A percentile compares a stretch with the other conserved stretches of the same genome.
Conservation (phyloP, 2,329 filamentous ascomycete species). For the Trichoderma atrobrunneum region DNA sequence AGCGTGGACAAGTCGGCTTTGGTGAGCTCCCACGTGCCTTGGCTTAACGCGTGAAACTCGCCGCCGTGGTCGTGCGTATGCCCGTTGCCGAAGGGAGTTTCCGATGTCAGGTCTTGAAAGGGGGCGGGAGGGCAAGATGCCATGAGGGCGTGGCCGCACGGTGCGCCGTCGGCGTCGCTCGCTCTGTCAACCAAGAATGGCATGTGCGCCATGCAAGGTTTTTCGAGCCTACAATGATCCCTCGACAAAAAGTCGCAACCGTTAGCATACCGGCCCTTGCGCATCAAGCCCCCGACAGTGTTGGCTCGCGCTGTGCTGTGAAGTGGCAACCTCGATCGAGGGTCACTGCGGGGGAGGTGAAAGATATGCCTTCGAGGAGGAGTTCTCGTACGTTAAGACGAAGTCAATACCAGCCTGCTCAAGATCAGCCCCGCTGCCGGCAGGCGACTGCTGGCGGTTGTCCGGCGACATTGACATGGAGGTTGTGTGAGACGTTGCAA, state of each 20-base stretch:
- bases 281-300: slow-evolving; percentile 19
- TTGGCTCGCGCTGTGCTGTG: slow-evolving; percentile 17
- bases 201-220: slow-evolving; percentile 88
- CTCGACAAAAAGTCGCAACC: slow-evolving; percentile 37
- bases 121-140: slow-evolving; percentile 78
- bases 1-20: slow-evolving; percentile 76
- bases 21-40: slow-evolving; percentile 76
- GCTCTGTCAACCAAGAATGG: slow-evolving; percentile 69
- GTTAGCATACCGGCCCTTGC: slow-evolving; percentile 41
- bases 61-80: slow-evolving; percentile 36
- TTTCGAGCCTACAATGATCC: slow-evolving; percentile 69
- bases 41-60: slow-evolving; percentile 40
- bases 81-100: slow-evolving; percentile 52
- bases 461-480: slow-evolving; percentile 39
- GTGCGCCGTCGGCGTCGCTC: slow-evolving; percentile 59
- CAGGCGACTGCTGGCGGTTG: slow-evolving; percentile 27
- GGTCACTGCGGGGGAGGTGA: slow-evolving; percentile 58
- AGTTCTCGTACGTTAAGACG: slow-evolving; percentile 77
- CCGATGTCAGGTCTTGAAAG: slow-evolving; percentile 47
- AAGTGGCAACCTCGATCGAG: slow-evolving; percentile 7
- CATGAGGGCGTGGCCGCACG: slow-evolving; percentile 92
- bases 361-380: slow-evolving; percentile 62
- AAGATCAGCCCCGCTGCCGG: slow-evolving; percentile 58
- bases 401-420: slow-evolving; percentile 86
- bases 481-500: slow-evolving; percentile 44